phyloP scores from a whole-genome alignment of 192 early-diverging fungal species.

The Linnemannia elongata region DNA sequence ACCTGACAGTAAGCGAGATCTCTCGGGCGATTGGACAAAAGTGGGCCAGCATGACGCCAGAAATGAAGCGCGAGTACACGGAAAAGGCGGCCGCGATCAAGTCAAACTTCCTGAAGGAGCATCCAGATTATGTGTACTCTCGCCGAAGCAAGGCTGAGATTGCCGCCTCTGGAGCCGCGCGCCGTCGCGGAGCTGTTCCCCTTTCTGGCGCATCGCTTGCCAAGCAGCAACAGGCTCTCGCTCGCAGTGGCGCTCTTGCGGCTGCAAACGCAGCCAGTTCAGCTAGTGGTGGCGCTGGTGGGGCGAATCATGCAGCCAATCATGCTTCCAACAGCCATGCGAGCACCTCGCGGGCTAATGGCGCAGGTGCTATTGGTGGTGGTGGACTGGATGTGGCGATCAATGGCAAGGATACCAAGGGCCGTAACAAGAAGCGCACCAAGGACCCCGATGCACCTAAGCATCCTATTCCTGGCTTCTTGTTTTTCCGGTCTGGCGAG shows the following conservation, averaged over 20 bases:
- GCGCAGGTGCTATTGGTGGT: neutral
- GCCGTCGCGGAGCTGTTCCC: conserved; percentile 34
- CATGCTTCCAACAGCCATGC: neutral
- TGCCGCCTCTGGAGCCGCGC: conserved; percentile 59
- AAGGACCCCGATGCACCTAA: conserved; percentile 85
- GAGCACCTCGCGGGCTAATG: neutral
- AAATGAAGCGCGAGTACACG: conserved; percentile 61
- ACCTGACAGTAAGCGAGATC: conserved; percentile 70
- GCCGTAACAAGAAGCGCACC: conserved; percentile 73
- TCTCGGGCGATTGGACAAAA: conserved; percentile 67
- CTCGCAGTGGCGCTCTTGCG: conserved; percentile 31
- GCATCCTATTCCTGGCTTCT: conserved; percentile 89
- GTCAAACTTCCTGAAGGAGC: conserved; percentile 61
- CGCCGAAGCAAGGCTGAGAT: conserved; percentile 72
- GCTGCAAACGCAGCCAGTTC: conserved; percentile 1
- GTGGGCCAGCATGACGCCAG: conserved; percentile 62
- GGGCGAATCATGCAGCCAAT: neutral
- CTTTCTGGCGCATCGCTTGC: conserved; percentile 5
- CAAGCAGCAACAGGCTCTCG: conserved; percentile 2
- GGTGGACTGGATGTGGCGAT: conserved; percentile 22
- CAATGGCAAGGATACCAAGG: conserved; percentile 57
- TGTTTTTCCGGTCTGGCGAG: conserved; percentile 80
- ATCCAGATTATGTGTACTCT: conserved; percentile 71
- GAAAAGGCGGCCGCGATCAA: conserved; percentile 63
- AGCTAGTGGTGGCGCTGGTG: neutral